Conservation (phyloP, 2,329 filamentous ascomycete species). For the Colletotrichum sp. region DNA sequence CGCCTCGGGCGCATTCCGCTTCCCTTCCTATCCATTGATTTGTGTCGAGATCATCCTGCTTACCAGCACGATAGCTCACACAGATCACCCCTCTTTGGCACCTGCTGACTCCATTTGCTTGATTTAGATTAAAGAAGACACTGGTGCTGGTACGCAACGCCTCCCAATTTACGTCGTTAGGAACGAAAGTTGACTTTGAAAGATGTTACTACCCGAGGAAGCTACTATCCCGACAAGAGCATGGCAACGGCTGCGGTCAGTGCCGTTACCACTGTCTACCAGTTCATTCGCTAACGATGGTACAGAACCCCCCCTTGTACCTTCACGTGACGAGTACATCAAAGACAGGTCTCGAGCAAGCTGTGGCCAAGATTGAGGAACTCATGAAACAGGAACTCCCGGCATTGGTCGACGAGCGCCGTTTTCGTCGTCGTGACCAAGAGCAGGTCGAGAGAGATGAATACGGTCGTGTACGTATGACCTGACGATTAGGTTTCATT, state of each 20-base stretch:
- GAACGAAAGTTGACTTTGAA: slow-evolving; percentile 63
- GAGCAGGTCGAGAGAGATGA: slow-evolving; percentile 89
- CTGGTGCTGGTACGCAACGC: slow-evolving; percentile 95
- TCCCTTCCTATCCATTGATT: slow-evolving; percentile 34
- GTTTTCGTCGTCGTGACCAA: slow-evolving; percentile 83
- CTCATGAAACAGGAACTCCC: slow-evolving; percentile 96
- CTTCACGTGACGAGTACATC: slow-evolving; percentile 93
- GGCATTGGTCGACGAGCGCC: slow-evolving; percentile 91
- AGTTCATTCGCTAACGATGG: background rate
- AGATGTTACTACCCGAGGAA: slow-evolving; percentile 99
- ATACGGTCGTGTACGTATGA: slow-evolving; percentile 77
- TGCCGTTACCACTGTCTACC: slow-evolving; percentile 23
- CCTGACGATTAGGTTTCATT: background rate
- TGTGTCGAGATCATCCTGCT: slow-evolving; percentile 70
- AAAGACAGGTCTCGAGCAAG: slow-evolving; percentile 89
- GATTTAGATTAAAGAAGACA: slow-evolving; percentile 99
- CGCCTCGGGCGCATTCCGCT: slow-evolving; percentile 10
- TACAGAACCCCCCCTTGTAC: slow-evolving; percentile 88
- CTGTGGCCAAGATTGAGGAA: slow-evolving; percentile 88
- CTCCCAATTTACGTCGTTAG: slow-evolving; percentile 53
- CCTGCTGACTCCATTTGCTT: slow-evolving; percentile 91
- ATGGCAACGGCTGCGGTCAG: slow-evolving; percentile 93
- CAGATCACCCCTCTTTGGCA: slow-evolving; percentile 74
- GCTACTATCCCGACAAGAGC: slow-evolving; percentile 95
- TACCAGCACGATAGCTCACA: slow-evolving; percentile 72